A percentile compares a stretch with the other conserved stretches of the same genome.
Evolutionary conservation across 2,329 filamentous ascomycete species (phyloP).

Genomic region (Diatrype stigma): DNA sequence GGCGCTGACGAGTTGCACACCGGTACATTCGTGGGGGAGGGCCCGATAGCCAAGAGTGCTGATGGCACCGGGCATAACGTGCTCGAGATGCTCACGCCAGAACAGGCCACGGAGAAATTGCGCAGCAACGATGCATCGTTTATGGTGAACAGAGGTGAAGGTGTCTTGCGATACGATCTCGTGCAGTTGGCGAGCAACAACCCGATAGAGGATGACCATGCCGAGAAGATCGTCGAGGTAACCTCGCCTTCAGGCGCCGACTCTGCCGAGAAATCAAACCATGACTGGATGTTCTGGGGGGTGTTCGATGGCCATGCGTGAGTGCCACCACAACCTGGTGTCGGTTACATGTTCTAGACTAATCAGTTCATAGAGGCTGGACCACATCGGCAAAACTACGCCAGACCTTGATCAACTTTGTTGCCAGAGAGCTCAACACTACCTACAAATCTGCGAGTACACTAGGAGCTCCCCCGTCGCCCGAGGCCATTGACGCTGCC

Average conservation of each 20-base stretch:
- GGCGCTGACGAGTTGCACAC: slow-evolving; percentile 89
- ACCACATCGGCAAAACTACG: slow-evolving; percentile 95
- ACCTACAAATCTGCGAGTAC: slow-evolving; percentile 77
- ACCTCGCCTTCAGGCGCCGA: slow-evolving; percentile 49
- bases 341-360: slow-evolving; percentile 1
- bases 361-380: slow-evolving; percentile 66
- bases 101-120: slow-evolving; percentile 87
- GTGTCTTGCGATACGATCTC: slow-evolving; percentile 90
- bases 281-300: slow-evolving; percentile 99
- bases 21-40: slow-evolving; percentile 78
- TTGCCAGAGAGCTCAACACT: slow-evolving; percentile 85
- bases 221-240: slow-evolving; percentile 95
- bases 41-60: slow-evolving; percentile 81
- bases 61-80: slow-evolving; percentile 81
- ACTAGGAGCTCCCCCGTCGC: slow-evolving; percentile 58
- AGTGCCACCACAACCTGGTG: slow-evolving; percentile 28
- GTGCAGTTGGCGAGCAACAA: slow-evolving; percentile 95
- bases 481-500: slow-evolving; percentile 79
- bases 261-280: slow-evolving; percentile 45
- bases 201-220: slow-evolving; percentile 96
- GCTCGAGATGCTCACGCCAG: slow-evolving; percentile 92
- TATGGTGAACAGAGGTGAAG: slow-evolving; percentile 80
- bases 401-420: slow-evolving; percentile 86
- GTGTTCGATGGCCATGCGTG: slow-evolving; percentile 97
- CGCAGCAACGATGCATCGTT: slow-evolving; percentile 89